These are phyloP conservation scores for Lactarius psammicola DNA, from an alignment of 768 basidiomycete genomes.

Conservation along the genomic window DNA sequence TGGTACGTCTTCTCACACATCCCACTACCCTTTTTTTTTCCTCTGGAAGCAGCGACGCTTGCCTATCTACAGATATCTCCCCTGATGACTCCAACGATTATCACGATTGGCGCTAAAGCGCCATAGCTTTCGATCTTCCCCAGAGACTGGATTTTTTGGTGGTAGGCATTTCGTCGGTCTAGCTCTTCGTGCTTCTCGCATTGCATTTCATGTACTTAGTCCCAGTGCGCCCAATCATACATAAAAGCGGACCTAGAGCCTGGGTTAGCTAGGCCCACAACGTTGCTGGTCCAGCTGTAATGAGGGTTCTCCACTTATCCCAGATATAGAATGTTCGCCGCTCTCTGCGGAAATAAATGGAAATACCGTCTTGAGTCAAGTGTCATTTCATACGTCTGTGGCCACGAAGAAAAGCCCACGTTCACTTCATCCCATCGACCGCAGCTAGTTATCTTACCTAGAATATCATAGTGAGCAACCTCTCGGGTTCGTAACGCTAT, in stretches of 20 bases:
- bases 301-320: background rate
- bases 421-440: background rate
- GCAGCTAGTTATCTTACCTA: background rate
- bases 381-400: background rate
- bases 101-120: conserved; percentile 8
- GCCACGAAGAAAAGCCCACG: background rate
- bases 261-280: background rate
- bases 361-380: background rate
- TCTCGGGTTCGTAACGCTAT: too few relatives aligned
- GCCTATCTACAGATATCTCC: conserved; percentile 8
- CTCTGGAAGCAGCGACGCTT: background rate
- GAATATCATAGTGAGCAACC: too few relatives aligned
- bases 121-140: background rate
- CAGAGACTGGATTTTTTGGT: background rate
- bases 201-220: background rate
- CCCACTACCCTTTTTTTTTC: background rate
- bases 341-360: background rate
- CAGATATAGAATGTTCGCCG: background rate
- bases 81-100: background rate
- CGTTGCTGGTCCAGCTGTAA: background rate
- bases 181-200: background rate
- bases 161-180: background rate
- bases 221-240: background rate
- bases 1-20: conserved; percentile 11
- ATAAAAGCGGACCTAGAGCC: background rate